phyloP scores from a whole-genome alignment of 2,329 filamentous ascomycete genomes.

The Neophaeococcomyces mojaviensis region DNA sequence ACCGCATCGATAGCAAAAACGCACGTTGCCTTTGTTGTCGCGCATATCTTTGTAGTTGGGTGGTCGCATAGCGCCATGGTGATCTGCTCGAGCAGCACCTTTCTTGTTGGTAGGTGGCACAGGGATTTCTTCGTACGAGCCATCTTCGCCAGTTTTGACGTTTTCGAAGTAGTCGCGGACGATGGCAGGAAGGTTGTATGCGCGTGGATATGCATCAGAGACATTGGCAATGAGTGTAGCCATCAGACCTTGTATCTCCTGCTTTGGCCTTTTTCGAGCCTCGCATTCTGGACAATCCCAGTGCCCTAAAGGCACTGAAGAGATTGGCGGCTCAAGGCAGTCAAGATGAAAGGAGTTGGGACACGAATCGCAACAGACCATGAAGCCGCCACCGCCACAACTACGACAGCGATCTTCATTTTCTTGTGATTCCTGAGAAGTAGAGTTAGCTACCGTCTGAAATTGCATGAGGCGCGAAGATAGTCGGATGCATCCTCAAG shows the following conservation, averaged over 20 bases:
- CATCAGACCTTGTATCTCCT: constrained; percentile 36
- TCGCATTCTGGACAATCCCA: constrained; percentile 79
- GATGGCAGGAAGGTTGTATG: constrained; percentile 63
- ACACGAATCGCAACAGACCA: constrained; percentile 92
- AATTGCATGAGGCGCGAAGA: constrained; percentile 1
- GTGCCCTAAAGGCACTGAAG: constrained; percentile 56
- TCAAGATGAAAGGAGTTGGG: constrained; percentile 81
- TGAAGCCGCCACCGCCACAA: constrained; percentile 73
- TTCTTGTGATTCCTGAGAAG: constrained; percentile 40
- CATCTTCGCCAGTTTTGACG: constrained; percentile 66
- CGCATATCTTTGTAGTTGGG: constrained; percentile 61
- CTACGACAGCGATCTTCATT: constrained; percentile 88
- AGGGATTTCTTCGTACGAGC: constrained; percentile 67
- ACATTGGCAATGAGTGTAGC: constrained; percentile 57
- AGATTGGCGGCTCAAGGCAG: constrained; percentile 75
- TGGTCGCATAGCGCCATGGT: constrained; percentile 20
- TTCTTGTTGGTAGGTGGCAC: constrained; percentile 24
- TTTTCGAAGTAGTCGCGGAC: constrained; percentile 73
- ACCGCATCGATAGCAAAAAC: constrained; percentile 72
- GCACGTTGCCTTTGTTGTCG: constrained; percentile 64
- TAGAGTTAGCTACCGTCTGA: constrained; percentile 2
- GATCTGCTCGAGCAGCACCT: constrained; percentile 26
- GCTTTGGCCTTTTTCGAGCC: constrained; percentile 34
- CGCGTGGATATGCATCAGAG: constrained; percentile 61
- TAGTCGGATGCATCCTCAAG: neutral